Evolutionary conservation across 495 filamentous ascomycete species (phyloP), one percentile per base, ranked within the genome.

Genomic region (Cercophora scortea): DNA sequence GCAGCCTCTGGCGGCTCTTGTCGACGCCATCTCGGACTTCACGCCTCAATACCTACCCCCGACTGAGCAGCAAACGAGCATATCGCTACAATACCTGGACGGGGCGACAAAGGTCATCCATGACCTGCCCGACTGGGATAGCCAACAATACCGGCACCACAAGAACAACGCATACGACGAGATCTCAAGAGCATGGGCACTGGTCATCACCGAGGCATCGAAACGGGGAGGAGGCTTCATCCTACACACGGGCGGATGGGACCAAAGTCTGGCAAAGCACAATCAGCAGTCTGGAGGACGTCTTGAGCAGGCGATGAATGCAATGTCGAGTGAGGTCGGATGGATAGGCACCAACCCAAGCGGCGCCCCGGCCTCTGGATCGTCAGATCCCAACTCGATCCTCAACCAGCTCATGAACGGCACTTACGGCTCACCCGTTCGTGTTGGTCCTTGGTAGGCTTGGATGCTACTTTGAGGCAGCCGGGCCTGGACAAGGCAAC

Each of bases 161-260:
- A 95, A 96, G 66, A 82, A 93, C 55, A 88, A 88, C 56, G 90
- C 91, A 12, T 97, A 97, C 64, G 92, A 98, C 59, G 94, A 96
- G 66, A 89, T 98, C 42, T 84, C 88, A 43, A 87, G 84, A 59
- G 94, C 93, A 9, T 98, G 93, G 93, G 83, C 90, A 32, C 62
- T 95, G 62, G 92, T 95, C 41, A 89, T 98, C 50, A 84, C 83
- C 35, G 93, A 97, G 65, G 90, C 91, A 9, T 83, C 89, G 17
- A 96, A 96, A 71, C 77, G 86, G 48, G 92, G 90, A 6, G 94
- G 89, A 39, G 93, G 93, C 16, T 93, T 97, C 60, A 79, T 87
- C 56, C 63, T 98, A 56, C 92, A 96, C 61, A 89, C 90, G 55
- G 90, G 87, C 18, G 88, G 88, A 32, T 98, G 94, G 93, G 93